These are phyloP conservation scores for Cyberlindnera suaveolens DNA, from an alignment of 805 yeast genomes.

Conservation along the genomic window DNA sequence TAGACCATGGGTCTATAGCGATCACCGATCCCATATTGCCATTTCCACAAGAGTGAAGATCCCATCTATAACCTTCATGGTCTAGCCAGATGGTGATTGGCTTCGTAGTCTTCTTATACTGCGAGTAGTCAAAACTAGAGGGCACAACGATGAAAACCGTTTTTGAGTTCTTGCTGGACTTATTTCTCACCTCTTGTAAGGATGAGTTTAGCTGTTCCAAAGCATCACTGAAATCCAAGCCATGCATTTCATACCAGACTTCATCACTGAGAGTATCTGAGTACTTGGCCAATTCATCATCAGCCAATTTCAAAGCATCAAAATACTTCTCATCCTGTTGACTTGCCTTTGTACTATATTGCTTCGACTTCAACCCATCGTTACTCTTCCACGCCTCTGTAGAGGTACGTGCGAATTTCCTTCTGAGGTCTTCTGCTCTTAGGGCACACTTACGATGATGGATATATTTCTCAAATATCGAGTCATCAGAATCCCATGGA, in stretches of 20 bases:
- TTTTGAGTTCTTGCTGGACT: conserved; percentile 6
- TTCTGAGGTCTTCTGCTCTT: conserved; percentile 19
- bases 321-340: conserved; percentile 14
- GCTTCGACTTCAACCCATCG: conserved; percentile 21
- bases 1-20: conserved; percentile 36
- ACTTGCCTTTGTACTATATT: conserved; percentile 23
- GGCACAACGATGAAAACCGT: conserved; percentile 22
- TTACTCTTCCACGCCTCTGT: conserved; percentile 23
- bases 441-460: conserved; percentile 12
- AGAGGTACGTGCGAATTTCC: conserved; percentile 22
- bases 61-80: conserved; percentile 32
- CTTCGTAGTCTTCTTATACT: conserved; percentile 23
- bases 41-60: conserved; percentile 26
- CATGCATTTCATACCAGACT: conserved; percentile 25
- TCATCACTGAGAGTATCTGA: conserved; percentile 16
- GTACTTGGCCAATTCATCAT: conserved; percentile 21
- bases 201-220: conserved; percentile 15
- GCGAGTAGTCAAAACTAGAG: conserved; percentile 9
- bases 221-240: conserved; percentile 22
- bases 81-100: conserved; percentile 27
- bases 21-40: conserved; percentile 30
- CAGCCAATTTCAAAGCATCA: conserved; percentile 21
- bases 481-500: conserved; percentile 23
- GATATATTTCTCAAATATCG: conserved; percentile 12
- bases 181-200: conserved; percentile 11